Base-by-base conservation (phyloP, 2,329 filamentous ascomycete genomes). In the Colletotrichum camelliae region DNA sequence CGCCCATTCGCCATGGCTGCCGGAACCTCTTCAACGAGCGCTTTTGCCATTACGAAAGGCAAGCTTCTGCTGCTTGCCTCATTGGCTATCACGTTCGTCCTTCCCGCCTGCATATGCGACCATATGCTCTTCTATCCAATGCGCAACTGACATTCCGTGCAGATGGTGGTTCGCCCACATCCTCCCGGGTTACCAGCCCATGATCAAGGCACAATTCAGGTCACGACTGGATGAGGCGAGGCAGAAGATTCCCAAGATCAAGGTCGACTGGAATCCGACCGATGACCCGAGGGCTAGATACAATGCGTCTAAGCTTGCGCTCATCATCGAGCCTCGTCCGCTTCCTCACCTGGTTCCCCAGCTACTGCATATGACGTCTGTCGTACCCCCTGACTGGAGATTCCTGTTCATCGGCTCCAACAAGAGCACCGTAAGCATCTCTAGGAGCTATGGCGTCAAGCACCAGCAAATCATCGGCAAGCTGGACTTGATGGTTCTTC, bases 321-420 rank as follows among this genome's bases (percentile, higher is more conserved):
- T 91, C 15, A 78, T 91, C n/a, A 87, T 91, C 78, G 89, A 90
- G 81, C 84, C 86, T 16, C 85, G 88, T 7, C 84, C 86, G 3
- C 79, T 89, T 16, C 85, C 88, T 16, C 86, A 88, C 78, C 86
- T 90, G 5, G 87, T 86, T 1, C 88, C 89, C 4, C 86, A 88
- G 73, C 83, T 90, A 31, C 82, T 89, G 55, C 88, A 90, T 81
- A 89, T 90, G 86, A 87, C 88, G 39, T 82, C 86, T 5, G 87
- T 90, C 27, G 87, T 91, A 3, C 89, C 89, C 6, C 87, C 88
- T 2, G 89, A 91, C 82, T 91, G 90, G 90, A 87, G 86, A 35
- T 90, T 91, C 83, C 86, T 86, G 55, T 89, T 90, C 79, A 84
- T 90, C 77, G 89, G 89, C 67, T 87, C 88, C 37, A 84, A 86